Conservation (phyloP, 768 basidiomycete genomes). For the Nidularia pulvinata region DNA sequence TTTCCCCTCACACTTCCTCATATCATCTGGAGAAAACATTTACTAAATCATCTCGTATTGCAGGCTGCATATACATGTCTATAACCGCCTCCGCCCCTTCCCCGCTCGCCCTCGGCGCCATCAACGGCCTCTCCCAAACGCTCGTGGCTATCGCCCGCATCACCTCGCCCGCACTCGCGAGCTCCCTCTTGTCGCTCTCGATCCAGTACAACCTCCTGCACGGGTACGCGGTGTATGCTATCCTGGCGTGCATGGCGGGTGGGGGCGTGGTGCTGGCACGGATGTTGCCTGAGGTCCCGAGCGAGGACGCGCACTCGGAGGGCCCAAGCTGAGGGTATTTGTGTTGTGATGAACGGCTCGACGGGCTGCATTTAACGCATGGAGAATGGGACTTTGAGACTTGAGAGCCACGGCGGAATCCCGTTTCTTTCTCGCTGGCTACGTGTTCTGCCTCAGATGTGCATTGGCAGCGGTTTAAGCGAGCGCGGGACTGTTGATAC, state of each 20-base stretch:
- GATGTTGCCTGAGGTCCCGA: too few relatives aligned
- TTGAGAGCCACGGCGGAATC: too few relatives aligned
- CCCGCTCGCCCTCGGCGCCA: constrained; percentile 50
- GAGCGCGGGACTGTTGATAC: too few relatives aligned
- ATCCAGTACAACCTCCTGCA: constrained; percentile 16
- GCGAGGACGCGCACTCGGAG: too few relatives aligned
- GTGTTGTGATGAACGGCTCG: too few relatives aligned
- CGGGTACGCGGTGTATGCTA: constrained; percentile 17
- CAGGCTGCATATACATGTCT: constrained; percentile 37
- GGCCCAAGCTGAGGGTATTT: too few relatives aligned
- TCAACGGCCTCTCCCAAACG: constrained; percentile 44
- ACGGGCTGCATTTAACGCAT: too few relatives aligned
- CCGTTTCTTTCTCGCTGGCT: too few relatives aligned
- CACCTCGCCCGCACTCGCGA: constrained; percentile 13
- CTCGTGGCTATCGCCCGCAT: constrained; percentile 21
- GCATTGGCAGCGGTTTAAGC: too few relatives aligned
- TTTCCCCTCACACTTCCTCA: constrained; percentile 10
- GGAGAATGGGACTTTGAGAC: too few relatives aligned
- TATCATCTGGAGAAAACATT: neutral
- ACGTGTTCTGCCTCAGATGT: too few relatives aligned
- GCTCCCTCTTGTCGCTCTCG: constrained; percentile 19
- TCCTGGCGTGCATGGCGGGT: constrained; percentile 11
- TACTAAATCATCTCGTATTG: neutral
- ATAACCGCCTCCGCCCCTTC: constrained; percentile 56
- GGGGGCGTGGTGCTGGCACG: constrained; percentile 14